phyloP scores from a whole-genome alignment of 306 rosid species.

The Castanopsis chinensis region DNA sequence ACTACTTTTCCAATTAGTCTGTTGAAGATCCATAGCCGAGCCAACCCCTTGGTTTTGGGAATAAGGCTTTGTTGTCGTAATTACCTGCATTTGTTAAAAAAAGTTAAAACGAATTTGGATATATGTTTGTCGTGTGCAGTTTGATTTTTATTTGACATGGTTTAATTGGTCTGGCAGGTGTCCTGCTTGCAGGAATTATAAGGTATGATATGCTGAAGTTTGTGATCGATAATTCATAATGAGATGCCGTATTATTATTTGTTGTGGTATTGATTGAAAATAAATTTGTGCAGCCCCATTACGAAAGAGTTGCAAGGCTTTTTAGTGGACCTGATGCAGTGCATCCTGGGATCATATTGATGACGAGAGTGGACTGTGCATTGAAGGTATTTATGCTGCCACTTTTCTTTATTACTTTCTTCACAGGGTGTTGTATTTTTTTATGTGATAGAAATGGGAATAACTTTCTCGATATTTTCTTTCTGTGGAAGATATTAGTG shows the following conservation, averaged over 20 bases:
- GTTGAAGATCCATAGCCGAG: too few species aligned
- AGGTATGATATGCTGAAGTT: conserved; percentile 50
- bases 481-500: background rate
- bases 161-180: conserved; percentile 59
- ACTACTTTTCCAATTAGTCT: too few species aligned
- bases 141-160: conserved; percentile 18
- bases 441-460: background rate
- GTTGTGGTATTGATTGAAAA: conserved; percentile 12
- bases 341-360: conserved; percentile 81
- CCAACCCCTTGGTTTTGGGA: too few species aligned
- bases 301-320: conserved; percentile 93
- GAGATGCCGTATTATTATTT: background rate
- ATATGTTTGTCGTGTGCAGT: conserved; percentile 4
- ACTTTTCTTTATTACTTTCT: conserved; percentile 15
- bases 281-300: conserved; percentile 66
- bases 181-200: conserved; percentile 96
- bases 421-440: background rate
- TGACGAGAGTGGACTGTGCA: conserved; percentile 98
- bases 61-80: too few species aligned
- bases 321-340: conserved; percentile 94
- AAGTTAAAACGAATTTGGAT: background rate
- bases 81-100: background rate
- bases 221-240: background rate
- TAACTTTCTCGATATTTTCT: background rate
- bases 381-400: conserved; percentile 50